Evolutionary conservation across 495 filamentous ascomycete genomes (phyloP).

Genomic region (Penicillium coffeae): DNA sequence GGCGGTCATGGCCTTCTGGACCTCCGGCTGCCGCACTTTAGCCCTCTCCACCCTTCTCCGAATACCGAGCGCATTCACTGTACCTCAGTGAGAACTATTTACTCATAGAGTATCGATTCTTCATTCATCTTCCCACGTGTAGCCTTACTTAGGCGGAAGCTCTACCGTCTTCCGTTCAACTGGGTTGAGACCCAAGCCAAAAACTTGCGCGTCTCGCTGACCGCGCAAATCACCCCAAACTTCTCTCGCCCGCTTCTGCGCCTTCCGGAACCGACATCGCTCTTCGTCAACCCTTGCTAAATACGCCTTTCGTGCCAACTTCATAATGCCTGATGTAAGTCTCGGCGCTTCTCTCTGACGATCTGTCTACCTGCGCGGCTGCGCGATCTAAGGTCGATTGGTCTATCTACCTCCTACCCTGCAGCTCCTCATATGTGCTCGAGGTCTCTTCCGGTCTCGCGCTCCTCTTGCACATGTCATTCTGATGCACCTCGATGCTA

Average conservation of each 20-base stretch:
- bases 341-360: neutral
- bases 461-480: neutral
- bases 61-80: too few relatives aligned
- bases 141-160: too few relatives aligned
- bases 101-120: too few relatives aligned
- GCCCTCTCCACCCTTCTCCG: too few relatives aligned
- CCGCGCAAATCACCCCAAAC: constrained; percentile 2
- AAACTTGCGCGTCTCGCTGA: neutral
- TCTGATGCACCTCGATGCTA: neutral
- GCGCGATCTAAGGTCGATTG: too few relatives aligned
- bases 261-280: neutral
- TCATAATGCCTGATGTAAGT: constrained; percentile 52
- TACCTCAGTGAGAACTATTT: too few relatives aligned
- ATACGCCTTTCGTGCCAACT: constrained; percentile 5
- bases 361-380: too few relatives aligned
- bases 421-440: too few relatives aligned
- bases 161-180: neutral
- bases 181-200: neutral
- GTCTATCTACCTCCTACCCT: too few relatives aligned
- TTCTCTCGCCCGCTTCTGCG: neutral
- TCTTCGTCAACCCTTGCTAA: neutral
- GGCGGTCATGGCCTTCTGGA: neutral
- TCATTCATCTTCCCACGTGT: neutral
- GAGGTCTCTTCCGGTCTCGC: too few relatives aligned
- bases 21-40: neutral